Base-by-base conservation (phyloP, 228 moss, liverwort and hornwort species). In the Sphagnum magellanicum region DNA sequence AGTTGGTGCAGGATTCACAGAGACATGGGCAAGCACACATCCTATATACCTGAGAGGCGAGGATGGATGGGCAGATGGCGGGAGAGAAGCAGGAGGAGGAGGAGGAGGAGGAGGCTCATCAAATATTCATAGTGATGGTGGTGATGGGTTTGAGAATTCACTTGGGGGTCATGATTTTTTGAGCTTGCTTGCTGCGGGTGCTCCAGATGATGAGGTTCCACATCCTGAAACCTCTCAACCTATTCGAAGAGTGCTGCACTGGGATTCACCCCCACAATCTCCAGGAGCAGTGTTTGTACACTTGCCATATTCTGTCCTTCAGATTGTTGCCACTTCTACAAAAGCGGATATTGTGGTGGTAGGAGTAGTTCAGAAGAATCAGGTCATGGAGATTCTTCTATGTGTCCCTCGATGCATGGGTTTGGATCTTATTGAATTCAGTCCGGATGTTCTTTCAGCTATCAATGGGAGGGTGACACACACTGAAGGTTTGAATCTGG, bases 211-310 rank as follows among this genome's bases (percentile, higher is more conserved):
- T 55, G 84, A 80, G 10, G 10, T 68, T 13, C 63, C 49, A 0
- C 73, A 85, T 16, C 67, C 85, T 1, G 75, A 81, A 5, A 72
- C 79, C n/a, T 77, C 71, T n/a, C 63, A 76, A 61, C 81, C 88
- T 4, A 90, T 90, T 3, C 77, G 82, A 51, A 79, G 70, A 66
- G 96, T 88, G 53, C 79, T 97, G 4, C 93, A 91, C 72, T 97
- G 97, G 97, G 93, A 93, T 75, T 93, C 97, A 49, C 97, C 97
- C 63, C 91, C 91, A 15, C 88, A 84, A 67, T 93, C 93, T n/a
- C 93, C 91, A 6, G 85, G 83, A 48, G 89, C 88, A 10, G 71
- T 81, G 11, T 91, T 81, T 67, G 81, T 91, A 0, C 70, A 93
- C 16, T 64, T 97, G 64, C 97, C 91, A 4, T 82, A 67, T 10